phyloP scores from a whole-genome alignment of 345 rosid species.

The Lumnitzera racemosa region DNA sequence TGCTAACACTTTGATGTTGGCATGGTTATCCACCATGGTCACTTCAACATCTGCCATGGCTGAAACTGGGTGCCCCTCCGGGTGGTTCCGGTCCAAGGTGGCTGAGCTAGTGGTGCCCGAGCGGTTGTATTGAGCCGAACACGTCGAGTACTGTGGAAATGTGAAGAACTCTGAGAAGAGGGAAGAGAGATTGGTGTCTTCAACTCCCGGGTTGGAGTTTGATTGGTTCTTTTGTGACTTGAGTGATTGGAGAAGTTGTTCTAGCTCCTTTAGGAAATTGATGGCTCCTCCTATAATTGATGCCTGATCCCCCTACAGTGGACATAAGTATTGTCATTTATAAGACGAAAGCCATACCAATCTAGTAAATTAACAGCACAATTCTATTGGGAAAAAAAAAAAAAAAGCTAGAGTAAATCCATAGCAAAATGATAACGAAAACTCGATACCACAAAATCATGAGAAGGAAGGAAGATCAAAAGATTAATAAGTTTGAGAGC shows the following conservation, averaged over 20 bases:
- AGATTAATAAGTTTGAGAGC: too few relatives aligned
- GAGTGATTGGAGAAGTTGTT: conserved; percentile 49
- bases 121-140: background rate
- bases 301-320: conserved; percentile 58
- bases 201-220: too few relatives aligned
- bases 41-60: conserved; percentile 54
- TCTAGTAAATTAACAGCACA: too few relatives aligned
- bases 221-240: conserved; percentile 19
- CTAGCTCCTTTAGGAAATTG: conserved; percentile 57
- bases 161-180: conserved; percentile 43
- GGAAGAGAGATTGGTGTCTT: conserved; percentile 4
- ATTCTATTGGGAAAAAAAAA: too few relatives aligned
- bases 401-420: too few relatives aligned
- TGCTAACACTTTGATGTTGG: conserved; percentile 49
- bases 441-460: too few relatives aligned
- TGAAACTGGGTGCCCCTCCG: conserved; percentile 3
- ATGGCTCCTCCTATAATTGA: conserved; percentile 78
- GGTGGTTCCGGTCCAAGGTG: background rate
- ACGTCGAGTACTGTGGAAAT: conserved; percentile 48
- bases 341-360: too few relatives aligned
- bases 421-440: too few relatives aligned
- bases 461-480: too few relatives aligned
- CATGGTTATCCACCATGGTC: conserved; percentile 48
- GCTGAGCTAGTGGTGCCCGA: background rate
- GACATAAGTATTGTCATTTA: background rate